Conservation (phyloP, 176 grass and related monocot species). For the Elaeis guineensis region DNA sequence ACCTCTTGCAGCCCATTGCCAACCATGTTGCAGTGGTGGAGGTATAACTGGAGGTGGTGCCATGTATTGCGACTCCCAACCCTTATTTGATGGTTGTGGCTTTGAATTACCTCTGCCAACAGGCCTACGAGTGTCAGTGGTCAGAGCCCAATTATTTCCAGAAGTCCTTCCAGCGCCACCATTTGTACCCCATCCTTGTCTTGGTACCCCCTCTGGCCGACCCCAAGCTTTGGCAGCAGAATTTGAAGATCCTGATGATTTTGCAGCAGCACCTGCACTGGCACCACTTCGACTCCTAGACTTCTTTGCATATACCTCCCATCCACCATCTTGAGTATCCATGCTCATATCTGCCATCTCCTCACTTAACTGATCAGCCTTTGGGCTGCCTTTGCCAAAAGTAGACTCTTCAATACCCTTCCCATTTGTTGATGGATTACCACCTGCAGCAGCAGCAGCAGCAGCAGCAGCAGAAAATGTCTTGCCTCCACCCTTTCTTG, state of each 20-base stretch:
- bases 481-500: constrained; percentile 18
- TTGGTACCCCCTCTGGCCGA: constrained; percentile 16
- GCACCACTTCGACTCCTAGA: constrained; percentile 40
- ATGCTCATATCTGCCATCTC: constrained; percentile 20
- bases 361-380: constrained; percentile 5
- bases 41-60: constrained; percentile 25
- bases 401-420: constrained; percentile 8
- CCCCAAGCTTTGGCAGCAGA: constrained; percentile 14
- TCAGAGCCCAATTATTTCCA: constrained; percentile 25
- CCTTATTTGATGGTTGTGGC: constrained; percentile 22
- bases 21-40: constrained; percentile 42
- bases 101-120: constrained; percentile 33
- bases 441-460: not conserved
- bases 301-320: constrained; percentile 58
- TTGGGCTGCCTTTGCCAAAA: constrained; percentile 13
- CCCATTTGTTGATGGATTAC: constrained; percentile 13
- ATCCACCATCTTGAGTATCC: constrained; percentile 32
- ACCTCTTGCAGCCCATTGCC: constrained; percentile 50
- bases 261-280: constrained; percentile 7
- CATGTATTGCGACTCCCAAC: constrained; percentile 26
- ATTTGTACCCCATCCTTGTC: constrained; percentile 31
- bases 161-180: constrained; percentile 27
- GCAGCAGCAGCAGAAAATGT: not conserved
- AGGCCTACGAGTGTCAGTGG: constrained; percentile 29
- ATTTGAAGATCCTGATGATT: constrained; percentile 24